Conservation (phyloP, 2,329 filamentous ascomycete genomes). For the Xylariaceae sp. region DNA sequence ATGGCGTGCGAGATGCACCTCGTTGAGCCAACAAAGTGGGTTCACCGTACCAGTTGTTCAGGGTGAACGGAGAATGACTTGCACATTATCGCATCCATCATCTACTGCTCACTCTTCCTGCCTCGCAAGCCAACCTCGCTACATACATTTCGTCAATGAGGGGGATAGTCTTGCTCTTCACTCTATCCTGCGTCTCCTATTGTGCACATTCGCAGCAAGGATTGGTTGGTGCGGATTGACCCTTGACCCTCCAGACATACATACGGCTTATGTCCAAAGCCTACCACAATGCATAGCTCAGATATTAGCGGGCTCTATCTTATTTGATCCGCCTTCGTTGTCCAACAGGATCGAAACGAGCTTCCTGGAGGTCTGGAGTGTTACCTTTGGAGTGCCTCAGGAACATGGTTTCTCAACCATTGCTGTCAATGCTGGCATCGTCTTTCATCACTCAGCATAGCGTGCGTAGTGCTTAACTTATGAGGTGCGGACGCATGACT, state of each 20-base stretch:
- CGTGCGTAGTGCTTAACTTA: background rate
- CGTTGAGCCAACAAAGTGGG: background rate
- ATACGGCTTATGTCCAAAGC: background rate
- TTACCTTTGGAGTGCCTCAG: background rate
- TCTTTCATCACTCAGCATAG: background rate
- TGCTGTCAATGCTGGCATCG: background rate
- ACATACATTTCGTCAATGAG: background rate
- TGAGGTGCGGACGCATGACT: constrained; percentile 1
- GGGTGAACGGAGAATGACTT: too few species aligned
- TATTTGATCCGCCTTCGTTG: constrained; percentile 1
- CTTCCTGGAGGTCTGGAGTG: background rate
- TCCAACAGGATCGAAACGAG: background rate
- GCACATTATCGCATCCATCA: too few species aligned
- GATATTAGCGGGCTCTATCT: too few species aligned
- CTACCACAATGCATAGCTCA: background rate
- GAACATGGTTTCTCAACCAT: background rate
- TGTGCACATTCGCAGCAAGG: background rate
- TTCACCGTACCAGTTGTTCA: too few species aligned
- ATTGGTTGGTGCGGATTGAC: background rate
- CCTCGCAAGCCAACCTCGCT: background rate
- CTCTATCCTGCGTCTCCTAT: background rate
- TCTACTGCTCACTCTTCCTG: too few species aligned
- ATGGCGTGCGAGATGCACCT: constrained; percentile 5
- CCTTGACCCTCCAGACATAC: background rate
- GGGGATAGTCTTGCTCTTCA: background rate